A percentile compares a stretch with the other conserved stretches of the same genome.
Evolutionary conservation across 176 grass and related monocot genomes (phyloP).

Genomic region (Hsuehochloa calcarea): DNA sequence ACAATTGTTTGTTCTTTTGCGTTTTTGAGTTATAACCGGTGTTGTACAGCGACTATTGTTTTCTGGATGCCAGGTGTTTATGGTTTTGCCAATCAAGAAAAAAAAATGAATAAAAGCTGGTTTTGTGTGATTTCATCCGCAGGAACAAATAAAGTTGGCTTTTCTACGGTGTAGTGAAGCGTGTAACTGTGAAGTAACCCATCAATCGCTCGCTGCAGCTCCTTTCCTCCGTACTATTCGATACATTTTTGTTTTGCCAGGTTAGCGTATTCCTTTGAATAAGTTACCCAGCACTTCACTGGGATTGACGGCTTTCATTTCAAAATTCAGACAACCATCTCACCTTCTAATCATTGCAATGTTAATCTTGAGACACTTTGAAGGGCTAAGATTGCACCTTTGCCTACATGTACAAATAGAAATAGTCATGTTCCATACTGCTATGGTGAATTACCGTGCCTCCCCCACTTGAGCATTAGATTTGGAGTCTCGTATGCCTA

Average conservation of each 20-base stretch:
- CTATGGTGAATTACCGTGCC: too few species aligned
- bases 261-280: not conserved
- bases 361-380: too few species aligned
- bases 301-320: not conserved
- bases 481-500: too few species aligned
- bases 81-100: not conserved
- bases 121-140: not conserved
- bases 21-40: not conserved
- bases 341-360: too few species aligned
- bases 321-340: too few species aligned
- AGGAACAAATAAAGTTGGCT: not conserved
- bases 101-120: not conserved
- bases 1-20: slow-evolving; percentile 5
- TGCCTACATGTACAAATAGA: too few species aligned
- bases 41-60: slow-evolving; percentile 31
- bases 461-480: not conserved
- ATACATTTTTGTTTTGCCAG: not conserved
- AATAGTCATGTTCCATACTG: too few species aligned
- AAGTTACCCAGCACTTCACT: too few species aligned
- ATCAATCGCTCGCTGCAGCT: not conserved
- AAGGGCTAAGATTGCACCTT: too few species aligned
- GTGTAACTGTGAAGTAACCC: not conserved
- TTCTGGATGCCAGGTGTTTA: not conserved
- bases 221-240: not conserved
- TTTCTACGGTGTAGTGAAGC: not conserved